Percentiles rank a stretch among this genome's conserved stretches.
phyloP scores from a whole-genome alignment of 163 green algal genomes.

The Scenedesmus sp. region DNA sequence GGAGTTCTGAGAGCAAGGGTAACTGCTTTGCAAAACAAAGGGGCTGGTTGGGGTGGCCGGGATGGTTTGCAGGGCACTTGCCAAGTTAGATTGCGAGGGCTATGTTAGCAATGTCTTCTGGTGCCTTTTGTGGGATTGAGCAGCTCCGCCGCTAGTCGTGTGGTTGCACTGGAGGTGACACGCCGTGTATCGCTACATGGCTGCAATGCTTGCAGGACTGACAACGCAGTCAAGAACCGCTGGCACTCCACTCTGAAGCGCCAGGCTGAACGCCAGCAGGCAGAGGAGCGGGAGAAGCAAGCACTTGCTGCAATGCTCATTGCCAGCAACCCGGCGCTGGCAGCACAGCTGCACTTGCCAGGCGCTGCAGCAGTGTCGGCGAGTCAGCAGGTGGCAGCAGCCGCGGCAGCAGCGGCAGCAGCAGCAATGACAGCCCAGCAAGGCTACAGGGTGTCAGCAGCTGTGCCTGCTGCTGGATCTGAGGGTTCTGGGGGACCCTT shows the following conservation, averaged over 20 bases:
- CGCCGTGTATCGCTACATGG: neutral
- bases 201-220: constrained; percentile 40
- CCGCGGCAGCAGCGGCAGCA: constrained; percentile 26
- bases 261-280: constrained; percentile 46
- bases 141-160: neutral
- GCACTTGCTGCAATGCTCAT: constrained; percentile 47
- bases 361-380: neutral
- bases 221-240: constrained; percentile 65
- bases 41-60: neutral
- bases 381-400: neutral
- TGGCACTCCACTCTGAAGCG: constrained; percentile 59
- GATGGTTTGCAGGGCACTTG: too few species aligned
- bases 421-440: neutral
- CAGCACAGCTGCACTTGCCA: constrained; percentile 30
- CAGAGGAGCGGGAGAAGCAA: constrained; percentile 42
- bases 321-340: constrained; percentile 39
- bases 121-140: neutral
- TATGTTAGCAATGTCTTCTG: neutral
- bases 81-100: too few species aligned
- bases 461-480: neutral
- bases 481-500: constrained; percentile 14
- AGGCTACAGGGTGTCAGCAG: neutral
- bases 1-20: neutral
- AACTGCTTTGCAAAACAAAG: too few species aligned
- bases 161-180: neutral